These are phyloP conservation scores for Verbena officinalis DNA, from an alignment of 257 asterid genomes.

Conservation along the genomic window DNA sequence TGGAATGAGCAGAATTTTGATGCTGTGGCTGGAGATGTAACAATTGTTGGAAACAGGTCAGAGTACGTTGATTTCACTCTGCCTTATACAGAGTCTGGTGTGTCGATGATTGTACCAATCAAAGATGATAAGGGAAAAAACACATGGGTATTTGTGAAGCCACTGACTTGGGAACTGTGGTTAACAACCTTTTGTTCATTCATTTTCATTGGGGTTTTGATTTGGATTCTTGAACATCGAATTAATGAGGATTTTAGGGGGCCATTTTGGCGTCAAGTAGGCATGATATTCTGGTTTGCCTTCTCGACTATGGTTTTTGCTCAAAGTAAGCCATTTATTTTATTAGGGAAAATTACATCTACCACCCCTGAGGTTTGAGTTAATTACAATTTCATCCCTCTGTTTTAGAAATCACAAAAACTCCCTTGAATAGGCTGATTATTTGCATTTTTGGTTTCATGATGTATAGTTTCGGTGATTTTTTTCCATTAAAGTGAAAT, in stretches of 20 bases:
- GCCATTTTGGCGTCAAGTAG: constrained; percentile 44
- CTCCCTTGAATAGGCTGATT: no score
- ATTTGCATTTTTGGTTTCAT: no score
- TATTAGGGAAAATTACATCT: no score
- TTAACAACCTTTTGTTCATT: constrained; percentile 38
- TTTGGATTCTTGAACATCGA: constrained; percentile 47
- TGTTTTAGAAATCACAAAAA: no score
- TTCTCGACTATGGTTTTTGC: constrained; percentile 66
- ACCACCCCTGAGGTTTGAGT: no score
- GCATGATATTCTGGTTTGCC: constrained; percentile 53
- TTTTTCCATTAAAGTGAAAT: no score
- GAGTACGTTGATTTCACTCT: constrained; percentile 44
- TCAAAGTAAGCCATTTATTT: constrained; percentile 39
- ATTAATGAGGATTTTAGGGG: constrained; percentile 45
- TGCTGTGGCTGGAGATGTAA: constrained; percentile 45
- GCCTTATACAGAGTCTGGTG: constrained; percentile 41
- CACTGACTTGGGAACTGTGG: constrained; percentile 47
- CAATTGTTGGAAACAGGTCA: constrained; percentile 41
- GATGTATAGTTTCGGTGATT: no score
- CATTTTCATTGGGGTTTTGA: constrained; percentile 30
- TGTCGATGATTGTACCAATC: constrained; percentile 41
- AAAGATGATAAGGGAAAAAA: constrained; percentile 27
- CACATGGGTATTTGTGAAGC: constrained; percentile 42
- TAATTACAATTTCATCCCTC: no score
- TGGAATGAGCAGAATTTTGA: constrained; percentile 36